A percentile compares a stretch with the other conserved stretches of the same genome.
Evolutionary conservation across 2,329 filamentous ascomycete genomes (phyloP).

Genomic region (Botrytis hyacinthi): DNA sequence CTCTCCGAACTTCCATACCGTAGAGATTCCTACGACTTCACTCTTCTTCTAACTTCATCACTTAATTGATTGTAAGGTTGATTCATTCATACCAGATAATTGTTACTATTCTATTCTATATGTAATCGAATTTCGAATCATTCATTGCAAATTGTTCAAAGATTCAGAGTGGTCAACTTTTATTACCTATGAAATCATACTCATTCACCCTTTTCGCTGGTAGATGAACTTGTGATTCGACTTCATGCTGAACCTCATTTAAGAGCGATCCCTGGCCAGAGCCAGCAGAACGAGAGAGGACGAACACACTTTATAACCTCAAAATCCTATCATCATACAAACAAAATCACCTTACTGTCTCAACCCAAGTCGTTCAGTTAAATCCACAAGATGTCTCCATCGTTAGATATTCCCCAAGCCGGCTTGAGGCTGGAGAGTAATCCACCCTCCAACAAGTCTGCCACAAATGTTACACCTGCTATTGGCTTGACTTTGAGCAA

Average conservation of each 20-base stretch:
- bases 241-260: conserved; percentile 21
- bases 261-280: conserved; percentile 8
- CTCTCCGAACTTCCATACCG: conserved; percentile 14
- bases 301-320: background rate
- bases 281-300: conserved; percentile 9
- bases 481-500: conserved; percentile 57
- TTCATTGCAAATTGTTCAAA: conserved; percentile 7
- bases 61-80: conserved; percentile 5
- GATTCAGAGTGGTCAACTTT: background rate
- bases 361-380: background rate
- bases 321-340: conserved; percentile 1
- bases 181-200: background rate
- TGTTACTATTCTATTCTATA: background rate
- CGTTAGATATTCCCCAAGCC: conserved; percentile 16
- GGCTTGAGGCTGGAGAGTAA: conserved; percentile 20
- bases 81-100: conserved; percentile 4
- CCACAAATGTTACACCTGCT: conserved; percentile 9
- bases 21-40: background rate
- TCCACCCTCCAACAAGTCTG: conserved; percentile 16
- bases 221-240: conserved; percentile 16
- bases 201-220: conserved; percentile 9
- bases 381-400: conserved; percentile 15
- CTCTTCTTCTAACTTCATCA: conserved; percentile 17
- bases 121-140: background rate
- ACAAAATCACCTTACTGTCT: background rate